A percentile compares a stretch with the other conserved stretches of the same genome.
These are phyloP conservation scores for Sugiyamaella grinbergsii DNA, from an alignment of 1,139 yeast genomes.

Conservation along the genomic window DNA sequence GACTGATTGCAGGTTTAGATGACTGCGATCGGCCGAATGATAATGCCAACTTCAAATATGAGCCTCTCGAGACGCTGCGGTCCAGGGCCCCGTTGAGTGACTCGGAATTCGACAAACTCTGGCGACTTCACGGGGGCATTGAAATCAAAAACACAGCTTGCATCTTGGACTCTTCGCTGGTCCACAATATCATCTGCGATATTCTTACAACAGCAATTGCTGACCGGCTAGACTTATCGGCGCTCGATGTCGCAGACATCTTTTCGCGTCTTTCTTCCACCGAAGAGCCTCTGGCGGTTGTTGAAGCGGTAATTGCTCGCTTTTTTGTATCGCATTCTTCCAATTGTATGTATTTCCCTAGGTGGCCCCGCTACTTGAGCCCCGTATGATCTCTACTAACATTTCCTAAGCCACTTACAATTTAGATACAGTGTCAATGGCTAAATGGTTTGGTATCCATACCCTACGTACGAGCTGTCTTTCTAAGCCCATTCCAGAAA, in stretches of 20 bases:
- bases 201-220: constrained; percentile 42
- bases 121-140: constrained; percentile 63
- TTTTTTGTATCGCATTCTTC: constrained; percentile 44
- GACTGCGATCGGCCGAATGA: constrained; percentile 8
- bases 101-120: constrained; percentile 53
- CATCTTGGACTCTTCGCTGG: constrained; percentile 43
- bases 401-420: constrained; percentile 31
- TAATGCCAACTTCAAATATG: constrained; percentile 12
- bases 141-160: constrained; percentile 49
- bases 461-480: constrained; percentile 49
- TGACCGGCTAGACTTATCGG: background rate
- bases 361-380: background rate
- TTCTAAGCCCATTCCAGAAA: constrained; percentile 29
- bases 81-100: constrained; percentile 58
- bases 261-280: constrained; percentile 3
- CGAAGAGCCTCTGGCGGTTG: constrained; percentile 41
- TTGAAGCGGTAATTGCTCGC: constrained; percentile 52
- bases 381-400: background rate
- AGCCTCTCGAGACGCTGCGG: constrained; percentile 47
- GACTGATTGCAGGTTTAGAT: constrained; percentile 21
- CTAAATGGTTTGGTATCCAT: constrained; percentile 63
- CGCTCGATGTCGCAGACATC: background rate
- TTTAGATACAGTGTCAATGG: constrained; percentile 48
- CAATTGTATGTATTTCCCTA: constrained; percentile 1
- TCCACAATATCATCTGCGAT: constrained; percentile 46